Percentiles rank a stretch among this genome's conserved stretches.
Conservation (phyloP, 163 green algal species). For the Chlamydomonas reinhardtii region DNA sequence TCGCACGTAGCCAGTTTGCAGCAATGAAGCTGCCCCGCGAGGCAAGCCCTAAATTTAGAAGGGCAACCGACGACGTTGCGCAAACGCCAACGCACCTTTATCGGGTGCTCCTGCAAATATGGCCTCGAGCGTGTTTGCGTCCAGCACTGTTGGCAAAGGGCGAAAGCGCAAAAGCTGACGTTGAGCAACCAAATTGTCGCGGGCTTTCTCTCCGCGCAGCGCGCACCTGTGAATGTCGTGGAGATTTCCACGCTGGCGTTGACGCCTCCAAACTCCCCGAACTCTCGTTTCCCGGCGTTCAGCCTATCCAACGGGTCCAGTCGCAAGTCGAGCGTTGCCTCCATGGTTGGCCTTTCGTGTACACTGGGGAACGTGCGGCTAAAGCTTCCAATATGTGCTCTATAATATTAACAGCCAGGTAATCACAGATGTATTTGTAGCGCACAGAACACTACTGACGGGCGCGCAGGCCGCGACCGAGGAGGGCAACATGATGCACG, state of each 20-base stretch:
- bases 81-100: constrained; percentile 25
- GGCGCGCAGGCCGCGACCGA: no score
- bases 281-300: constrained; percentile 42
- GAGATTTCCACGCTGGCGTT: constrained; percentile 70
- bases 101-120: constrained; percentile 78
- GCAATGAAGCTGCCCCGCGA: no score
- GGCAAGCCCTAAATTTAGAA: not conserved
- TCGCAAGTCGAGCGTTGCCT: not conserved
- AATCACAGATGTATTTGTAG: no score
- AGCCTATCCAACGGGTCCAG: constrained; percentile 20
- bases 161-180: no score
- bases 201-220: not conserved
- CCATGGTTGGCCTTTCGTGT: no score
- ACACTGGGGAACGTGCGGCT: no score
- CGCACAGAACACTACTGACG: no score
- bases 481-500: no score
- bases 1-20: no score
- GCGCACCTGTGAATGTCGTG: constrained; percentile 75
- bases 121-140: constrained; percentile 69
- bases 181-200: not conserved
- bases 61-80: no score
- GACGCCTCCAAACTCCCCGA: constrained; percentile 72
- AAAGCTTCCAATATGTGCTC: no score
- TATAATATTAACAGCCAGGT: no score
- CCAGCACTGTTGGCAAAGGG: constrained; percentile 65